Percentiles rank a stretch among this genome's conserved stretches.
Conservation (phyloP, 1,139 yeast species). For the Hyphopichia pseudoburtonii region DNA sequence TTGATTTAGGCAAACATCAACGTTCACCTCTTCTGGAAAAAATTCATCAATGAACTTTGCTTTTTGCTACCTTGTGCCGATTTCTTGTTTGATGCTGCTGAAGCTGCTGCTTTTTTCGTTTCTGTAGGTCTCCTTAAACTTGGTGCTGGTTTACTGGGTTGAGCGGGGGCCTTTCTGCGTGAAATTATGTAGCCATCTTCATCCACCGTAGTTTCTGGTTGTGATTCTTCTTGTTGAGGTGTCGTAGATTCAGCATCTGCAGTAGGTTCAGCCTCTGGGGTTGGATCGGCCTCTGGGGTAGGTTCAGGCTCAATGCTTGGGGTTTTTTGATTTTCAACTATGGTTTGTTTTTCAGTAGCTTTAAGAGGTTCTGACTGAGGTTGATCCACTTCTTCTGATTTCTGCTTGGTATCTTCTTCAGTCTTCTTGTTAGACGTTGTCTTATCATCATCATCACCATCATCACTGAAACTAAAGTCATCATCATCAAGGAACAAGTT, state of each 20-base stretch:
- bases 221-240: slow-evolving; percentile 9
- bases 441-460: slow-evolving; percentile 9
- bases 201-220: slow-evolving; percentile 28
- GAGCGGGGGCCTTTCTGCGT: slow-evolving; percentile 18
- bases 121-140: neutral
- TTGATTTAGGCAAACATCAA: too few relatives aligned
- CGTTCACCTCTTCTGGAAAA: slow-evolving; percentile 31
- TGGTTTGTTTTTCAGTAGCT: slow-evolving; percentile 7
- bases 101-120: slow-evolving; percentile 8
- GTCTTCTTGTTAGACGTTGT: slow-evolving; percentile 7
- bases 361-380: slow-evolving; percentile 7
- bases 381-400: slow-evolving; percentile 3
- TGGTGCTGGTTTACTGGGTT: slow-evolving; percentile 8
- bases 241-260: slow-evolving; percentile 4
- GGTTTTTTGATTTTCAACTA: slow-evolving; percentile 4
- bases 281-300: neutral
- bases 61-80: slow-evolving; percentile 17
- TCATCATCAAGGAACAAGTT: slow-evolving; percentile 15
- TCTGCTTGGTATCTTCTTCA: slow-evolving; percentile 7
- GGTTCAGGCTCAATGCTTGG: neutral
- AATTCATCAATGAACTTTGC: slow-evolving; percentile 41
- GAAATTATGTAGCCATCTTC: slow-evolving; percentile 44
- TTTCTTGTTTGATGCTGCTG: slow-evolving; percentile 13
- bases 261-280: slow-evolving; percentile 1
- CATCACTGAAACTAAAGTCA: slow-evolving; percentile 13